These are phyloP conservation scores for Tremella yokohamensis DNA, from an alignment of 768 basidiomycete species.

Conservation along the genomic window DNA sequence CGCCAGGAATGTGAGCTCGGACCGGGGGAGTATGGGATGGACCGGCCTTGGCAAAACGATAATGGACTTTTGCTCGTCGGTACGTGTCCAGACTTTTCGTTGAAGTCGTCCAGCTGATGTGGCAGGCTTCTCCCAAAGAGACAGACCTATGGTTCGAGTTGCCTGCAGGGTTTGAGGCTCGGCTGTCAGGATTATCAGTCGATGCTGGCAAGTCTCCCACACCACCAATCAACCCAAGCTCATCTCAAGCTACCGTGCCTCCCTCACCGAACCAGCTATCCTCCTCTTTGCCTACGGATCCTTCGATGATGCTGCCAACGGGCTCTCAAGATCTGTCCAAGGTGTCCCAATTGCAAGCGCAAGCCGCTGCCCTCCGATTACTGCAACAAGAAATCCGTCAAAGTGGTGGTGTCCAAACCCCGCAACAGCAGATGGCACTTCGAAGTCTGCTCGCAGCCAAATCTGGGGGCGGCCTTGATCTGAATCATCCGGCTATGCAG, in stretches of 20 bases:
- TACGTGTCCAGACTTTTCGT: slow-evolving; percentile 4
- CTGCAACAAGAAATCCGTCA: neutral
- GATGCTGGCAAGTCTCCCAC: neutral
- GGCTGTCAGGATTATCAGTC: slow-evolving; percentile 3
- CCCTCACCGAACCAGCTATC: neutral
- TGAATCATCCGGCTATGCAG: slow-evolving; percentile 19
- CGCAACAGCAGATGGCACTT: slow-evolving; percentile 1
- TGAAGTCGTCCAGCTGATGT: neutral
- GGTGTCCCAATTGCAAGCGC: neutral
- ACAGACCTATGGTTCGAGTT: neutral
- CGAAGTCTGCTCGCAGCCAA: slow-evolving; percentile 6
- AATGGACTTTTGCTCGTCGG: slow-evolving; percentile 16
- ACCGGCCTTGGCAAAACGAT: slow-evolving; percentile 15
- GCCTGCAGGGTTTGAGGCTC: neutral
- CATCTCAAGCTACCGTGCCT: neutral
- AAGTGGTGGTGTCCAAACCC: neutral
- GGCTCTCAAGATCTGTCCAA: neutral
- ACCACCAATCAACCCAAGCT: too few species aligned
- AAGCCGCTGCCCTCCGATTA: neutral
- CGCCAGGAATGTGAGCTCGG: neutral
- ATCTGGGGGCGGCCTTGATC: slow-evolving; percentile 17
- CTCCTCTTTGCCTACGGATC: neutral
- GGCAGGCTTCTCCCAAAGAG: neutral
- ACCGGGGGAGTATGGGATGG: too few species aligned
- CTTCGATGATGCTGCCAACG: neutral